Evolutionary conservation across 108 stramenopile species (phyloP).

Genomic region (Ochromonas danica): DNA sequence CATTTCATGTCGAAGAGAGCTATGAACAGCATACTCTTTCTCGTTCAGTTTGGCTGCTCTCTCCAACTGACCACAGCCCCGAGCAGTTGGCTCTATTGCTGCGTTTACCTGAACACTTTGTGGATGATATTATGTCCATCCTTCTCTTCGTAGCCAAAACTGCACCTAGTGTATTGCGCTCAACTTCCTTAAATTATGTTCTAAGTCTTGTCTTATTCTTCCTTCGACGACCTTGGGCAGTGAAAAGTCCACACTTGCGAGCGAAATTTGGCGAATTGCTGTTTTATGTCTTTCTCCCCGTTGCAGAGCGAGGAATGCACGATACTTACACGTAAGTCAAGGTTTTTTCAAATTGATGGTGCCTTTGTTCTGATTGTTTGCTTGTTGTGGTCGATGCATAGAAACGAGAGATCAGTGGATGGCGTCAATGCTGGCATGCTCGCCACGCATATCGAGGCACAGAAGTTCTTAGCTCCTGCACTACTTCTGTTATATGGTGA

Average conservation of each 20-base stretch:
- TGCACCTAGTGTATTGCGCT: constrained; percentile 16
- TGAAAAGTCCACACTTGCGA: constrained; percentile 46
- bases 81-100: background rate
- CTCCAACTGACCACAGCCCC: background rate
- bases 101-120: constrained; percentile 37
- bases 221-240: constrained; percentile 26
- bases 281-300: background rate
- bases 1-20: background rate
- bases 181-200: background rate
- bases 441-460: constrained; percentile 69
- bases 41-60: background rate
- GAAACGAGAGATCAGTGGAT: constrained; percentile 57
- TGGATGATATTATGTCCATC: constrained; percentile 37
- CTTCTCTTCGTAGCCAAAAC: constrained; percentile 37
- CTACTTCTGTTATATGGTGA: constrained; percentile 91
- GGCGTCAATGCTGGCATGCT: constrained; percentile 64
- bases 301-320: constrained; percentile 25
- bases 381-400: background rate
- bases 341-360: constrained; percentile 45
- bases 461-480: constrained; percentile 85
- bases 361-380: background rate
- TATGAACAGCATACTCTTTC: background rate
- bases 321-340: background rate
- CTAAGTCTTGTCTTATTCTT: constrained; percentile 25
- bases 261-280: constrained; percentile 40